Conservation (phyloP, 169 alveolate species). For the Miamiensis avidus region DNA sequence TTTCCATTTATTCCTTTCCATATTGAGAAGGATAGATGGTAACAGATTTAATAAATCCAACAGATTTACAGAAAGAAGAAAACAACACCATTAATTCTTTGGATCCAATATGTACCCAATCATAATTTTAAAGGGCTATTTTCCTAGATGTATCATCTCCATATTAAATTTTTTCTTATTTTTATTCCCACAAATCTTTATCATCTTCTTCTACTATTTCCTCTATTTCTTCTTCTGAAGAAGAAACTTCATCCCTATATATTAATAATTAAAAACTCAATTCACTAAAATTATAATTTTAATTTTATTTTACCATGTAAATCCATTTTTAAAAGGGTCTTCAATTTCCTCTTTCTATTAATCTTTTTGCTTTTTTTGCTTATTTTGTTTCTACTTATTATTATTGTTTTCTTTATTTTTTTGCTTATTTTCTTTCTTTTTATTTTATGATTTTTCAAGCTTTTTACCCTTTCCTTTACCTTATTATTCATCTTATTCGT, state of each 20-base stretch:
- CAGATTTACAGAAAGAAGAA: constrained; percentile 87
- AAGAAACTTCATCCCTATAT: constrained; percentile 50
- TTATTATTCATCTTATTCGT: constrained; percentile 33
- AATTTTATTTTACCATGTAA: background rate
- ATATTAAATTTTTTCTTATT: constrained; percentile 37
- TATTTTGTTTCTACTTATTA: too few species aligned
- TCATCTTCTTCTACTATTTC: constrained; percentile 55
- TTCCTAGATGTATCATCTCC: constrained; percentile 88
- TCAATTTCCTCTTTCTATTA: background rate
- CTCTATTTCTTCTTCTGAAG: constrained; percentile 57
- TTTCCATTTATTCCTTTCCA: constrained; percentile 92
- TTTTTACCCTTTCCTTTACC: too few species aligned
- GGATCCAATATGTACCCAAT: constrained; percentile 95
- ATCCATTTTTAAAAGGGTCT: background rate
- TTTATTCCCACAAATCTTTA: constrained; percentile 39
- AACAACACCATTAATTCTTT: constrained; percentile 93
- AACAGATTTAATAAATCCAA: constrained; percentile 85
- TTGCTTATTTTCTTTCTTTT: background rate
- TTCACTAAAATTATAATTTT: too few species aligned
- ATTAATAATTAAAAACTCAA: too few species aligned
- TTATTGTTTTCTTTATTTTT: too few species aligned
- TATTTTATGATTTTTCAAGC: too few species aligned
- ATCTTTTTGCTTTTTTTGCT: background rate
- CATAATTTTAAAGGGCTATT: constrained; percentile 95
- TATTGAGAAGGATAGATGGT: constrained; percentile 93